Percentiles rank a stretch among this genome's conserved stretches.
phyloP scores from a whole-genome alignment of 2,329 filamentous ascomycete species.

The Rachicladosporium sp. region DNA sequence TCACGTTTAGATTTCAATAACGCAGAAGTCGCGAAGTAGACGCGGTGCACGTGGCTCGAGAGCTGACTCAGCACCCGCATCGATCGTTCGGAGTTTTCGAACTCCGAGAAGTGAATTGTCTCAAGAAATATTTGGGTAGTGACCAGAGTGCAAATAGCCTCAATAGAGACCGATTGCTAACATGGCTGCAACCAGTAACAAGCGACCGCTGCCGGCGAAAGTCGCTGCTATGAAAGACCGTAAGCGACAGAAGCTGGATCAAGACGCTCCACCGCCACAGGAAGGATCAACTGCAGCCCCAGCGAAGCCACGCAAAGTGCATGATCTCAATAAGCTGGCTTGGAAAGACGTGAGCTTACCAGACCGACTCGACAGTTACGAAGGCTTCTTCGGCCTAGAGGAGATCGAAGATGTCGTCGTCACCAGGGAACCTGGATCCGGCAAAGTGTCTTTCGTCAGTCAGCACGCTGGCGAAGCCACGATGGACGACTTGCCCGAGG shows the following conservation, averaged over 20 bases:
- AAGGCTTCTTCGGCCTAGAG: conserved; percentile 84
- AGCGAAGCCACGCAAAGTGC: conserved; percentile 9
- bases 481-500: conserved; percentile 7
- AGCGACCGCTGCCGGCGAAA: conserved; percentile 28
- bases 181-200: conserved; percentile 17
- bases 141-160: no score
- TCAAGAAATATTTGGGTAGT: no score
- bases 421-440: conserved; percentile 45
- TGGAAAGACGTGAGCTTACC: conserved; percentile 57
- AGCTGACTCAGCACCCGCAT: no score
- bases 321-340: conserved; percentile 38
- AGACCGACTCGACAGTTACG: conserved; percentile 74
- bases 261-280: conserved; percentile 1
- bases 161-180: background rate
- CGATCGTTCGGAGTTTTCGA: no score
- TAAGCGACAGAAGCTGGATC: conserved; percentile 32
- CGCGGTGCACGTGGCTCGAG: no score
- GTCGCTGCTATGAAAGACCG: conserved; percentile 27
- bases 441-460: conserved; percentile 30
- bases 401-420: conserved; percentile 86
- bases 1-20: no score
- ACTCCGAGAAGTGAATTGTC: no score
- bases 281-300: background rate
- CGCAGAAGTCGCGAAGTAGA: no score
- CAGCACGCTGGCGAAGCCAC: conserved; percentile 7